phyloP scores from a whole-genome alignment of 1,284 basidiomycete species.

The Trichosporon inkin region DNA sequence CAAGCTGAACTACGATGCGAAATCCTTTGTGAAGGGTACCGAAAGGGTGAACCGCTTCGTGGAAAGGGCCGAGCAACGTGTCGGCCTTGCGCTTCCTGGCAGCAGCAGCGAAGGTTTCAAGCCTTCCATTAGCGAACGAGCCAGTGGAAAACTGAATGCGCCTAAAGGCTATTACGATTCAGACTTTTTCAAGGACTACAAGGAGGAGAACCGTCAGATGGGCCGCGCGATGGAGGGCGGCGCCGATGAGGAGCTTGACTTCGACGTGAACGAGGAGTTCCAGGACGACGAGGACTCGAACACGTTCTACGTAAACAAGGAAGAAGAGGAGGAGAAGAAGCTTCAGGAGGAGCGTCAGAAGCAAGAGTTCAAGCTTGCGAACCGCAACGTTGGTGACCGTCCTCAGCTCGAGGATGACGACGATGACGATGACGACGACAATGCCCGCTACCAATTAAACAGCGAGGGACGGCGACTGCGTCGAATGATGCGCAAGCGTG shows the following conservation, averaged over 20 bases:
- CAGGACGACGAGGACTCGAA: slow-evolving; percentile 48
- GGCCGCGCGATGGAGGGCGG: slow-evolving; percentile 44
- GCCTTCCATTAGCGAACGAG: slow-evolving; percentile 2
- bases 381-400: slow-evolving; percentile 42
- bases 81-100: not conserved
- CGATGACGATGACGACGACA: slow-evolving; percentile 32
- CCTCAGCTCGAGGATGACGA: slow-evolving; percentile 38
- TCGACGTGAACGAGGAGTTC: slow-evolving; percentile 45
- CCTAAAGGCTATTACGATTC: slow-evolving; percentile 29
- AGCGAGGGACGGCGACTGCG: slow-evolving; percentile 37
- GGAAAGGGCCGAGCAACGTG: slow-evolving; percentile 20
- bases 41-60: slow-evolving; percentile 34
- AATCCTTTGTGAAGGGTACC: slow-evolving; percentile 19
- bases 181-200: slow-evolving; percentile 31
- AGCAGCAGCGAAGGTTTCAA: slow-evolving; percentile 20
- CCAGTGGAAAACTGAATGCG: not conserved
- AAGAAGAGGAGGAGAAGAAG: slow-evolving; percentile 44
- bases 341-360: slow-evolving; percentile 42
- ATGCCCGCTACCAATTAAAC: slow-evolving; percentile 36
- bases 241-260: slow-evolving; percentile 46
- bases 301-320: slow-evolving; percentile 43
- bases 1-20: slow-evolving; percentile 3
- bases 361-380: slow-evolving; percentile 42
- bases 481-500: slow-evolving; percentile 38
- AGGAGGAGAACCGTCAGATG: slow-evolving; percentile 34